phyloP scores from a whole-genome alignment of 768 basidiomycete genomes.

The Mycena venus region DNA sequence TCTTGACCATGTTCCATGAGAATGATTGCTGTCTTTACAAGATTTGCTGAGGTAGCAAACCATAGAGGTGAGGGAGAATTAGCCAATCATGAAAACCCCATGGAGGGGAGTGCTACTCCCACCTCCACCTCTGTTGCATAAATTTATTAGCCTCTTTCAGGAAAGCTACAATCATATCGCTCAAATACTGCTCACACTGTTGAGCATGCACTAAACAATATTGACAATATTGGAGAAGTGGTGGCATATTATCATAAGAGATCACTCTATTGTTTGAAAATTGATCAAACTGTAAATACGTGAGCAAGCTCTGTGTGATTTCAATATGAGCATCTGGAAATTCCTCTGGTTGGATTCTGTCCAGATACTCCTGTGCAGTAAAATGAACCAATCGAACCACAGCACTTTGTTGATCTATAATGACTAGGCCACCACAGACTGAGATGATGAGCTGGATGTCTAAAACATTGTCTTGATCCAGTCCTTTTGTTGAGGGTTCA shows the following conservation, averaged over 20 bases:
- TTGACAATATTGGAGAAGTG: neutral
- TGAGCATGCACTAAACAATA: too few relatives aligned
- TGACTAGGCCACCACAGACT: too few relatives aligned
- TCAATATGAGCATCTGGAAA: neutral
- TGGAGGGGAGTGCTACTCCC: neutral
- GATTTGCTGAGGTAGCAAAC: neutral
- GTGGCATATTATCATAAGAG: neutral
- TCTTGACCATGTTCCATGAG: neutral
- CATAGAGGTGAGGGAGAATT: neutral
- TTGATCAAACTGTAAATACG: neutral
- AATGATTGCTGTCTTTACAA: neutral
- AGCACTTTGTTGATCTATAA: too few relatives aligned
- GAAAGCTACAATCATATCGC: neutral
- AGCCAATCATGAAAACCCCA: neutral
- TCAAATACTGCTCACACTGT: neutral
- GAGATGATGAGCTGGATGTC: too few relatives aligned
- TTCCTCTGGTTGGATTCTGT: neutral
- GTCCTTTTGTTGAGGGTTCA: too few relatives aligned
- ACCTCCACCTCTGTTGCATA: neutral
- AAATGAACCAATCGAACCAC: too few relatives aligned
- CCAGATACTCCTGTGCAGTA: neutral
- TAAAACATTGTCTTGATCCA: too few relatives aligned
- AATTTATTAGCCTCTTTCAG: neutral
- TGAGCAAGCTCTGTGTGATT: neutral
- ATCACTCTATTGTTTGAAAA: neutral